These are phyloP conservation scores for Heliamphora pulchella DNA, from an alignment of 179 eudicot species.

Conservation along the genomic window DNA sequence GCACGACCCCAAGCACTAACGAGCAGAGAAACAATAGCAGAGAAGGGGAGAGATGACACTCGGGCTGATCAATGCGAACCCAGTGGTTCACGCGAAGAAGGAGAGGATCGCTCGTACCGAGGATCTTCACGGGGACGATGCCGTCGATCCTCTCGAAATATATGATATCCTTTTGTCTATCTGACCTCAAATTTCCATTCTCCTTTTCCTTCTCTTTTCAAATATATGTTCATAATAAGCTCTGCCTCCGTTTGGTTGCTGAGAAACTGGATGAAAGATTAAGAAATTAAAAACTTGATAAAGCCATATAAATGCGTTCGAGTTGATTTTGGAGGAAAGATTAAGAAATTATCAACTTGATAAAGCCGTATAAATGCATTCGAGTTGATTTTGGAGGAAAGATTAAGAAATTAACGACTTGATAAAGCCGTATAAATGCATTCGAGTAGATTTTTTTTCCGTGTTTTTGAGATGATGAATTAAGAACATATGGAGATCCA, in stretches of 20 bases:
- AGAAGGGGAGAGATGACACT: slow-evolving; percentile 47
- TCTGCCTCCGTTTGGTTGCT: slow-evolving; percentile 3
- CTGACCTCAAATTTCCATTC: neutral
- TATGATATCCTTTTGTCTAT: slow-evolving; percentile 68
- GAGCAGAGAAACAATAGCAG: neutral
- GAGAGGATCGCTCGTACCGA: slow-evolving; percentile 55
- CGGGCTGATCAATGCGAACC: slow-evolving; percentile 75
- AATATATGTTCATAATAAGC: neutral
- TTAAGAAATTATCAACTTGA: too few relatives aligned
- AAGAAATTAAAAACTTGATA: too few relatives aligned
- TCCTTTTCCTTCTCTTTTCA: neutral
- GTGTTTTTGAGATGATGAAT: neutral
- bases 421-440: too few relatives aligned
- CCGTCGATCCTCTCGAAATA: slow-evolving; percentile 79
- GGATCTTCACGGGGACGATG: slow-evolving; percentile 30
- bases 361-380: too few relatives aligned
- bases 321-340: too few relatives aligned
- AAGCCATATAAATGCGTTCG: too few relatives aligned
- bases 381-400: too few relatives aligned
- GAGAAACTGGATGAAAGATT: slow-evolving; percentile 4
- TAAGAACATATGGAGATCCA: neutral
- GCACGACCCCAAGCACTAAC: too few relatives aligned
- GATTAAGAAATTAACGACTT: too few relatives aligned
- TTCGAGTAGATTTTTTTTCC: too few relatives aligned
- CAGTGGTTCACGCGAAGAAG: slow-evolving; percentile 73